Percentiles rank a stretch among this genome's conserved stretches.
Evolutionary conservation across 2,329 filamentous ascomycete species (phyloP).

Genomic region (Raffaelea albimanens): DNA sequence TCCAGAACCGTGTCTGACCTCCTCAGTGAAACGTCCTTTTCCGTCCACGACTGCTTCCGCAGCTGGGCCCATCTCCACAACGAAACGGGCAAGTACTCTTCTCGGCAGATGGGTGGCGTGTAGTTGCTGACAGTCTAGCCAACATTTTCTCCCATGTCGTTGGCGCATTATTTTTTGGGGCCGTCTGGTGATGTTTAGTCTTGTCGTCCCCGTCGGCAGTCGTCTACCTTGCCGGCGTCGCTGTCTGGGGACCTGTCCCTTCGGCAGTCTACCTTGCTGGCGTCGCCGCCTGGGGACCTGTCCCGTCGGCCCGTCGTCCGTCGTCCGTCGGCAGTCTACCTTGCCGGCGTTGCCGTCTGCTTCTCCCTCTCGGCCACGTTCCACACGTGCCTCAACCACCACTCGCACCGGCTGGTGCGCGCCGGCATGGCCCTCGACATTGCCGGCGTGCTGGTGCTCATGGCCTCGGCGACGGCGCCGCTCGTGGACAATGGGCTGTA

Average conservation of each 20-base stretch:
- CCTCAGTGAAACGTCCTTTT: slow-evolving; percentile 16
- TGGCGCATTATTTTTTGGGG: slow-evolving; percentile 29
- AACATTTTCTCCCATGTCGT: slow-evolving; percentile 37
- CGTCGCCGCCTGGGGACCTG: no score
- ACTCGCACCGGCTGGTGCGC: slow-evolving; percentile 29
- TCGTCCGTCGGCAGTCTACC: slow-evolving; percentile 14
- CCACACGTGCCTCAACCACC: slow-evolving; percentile 49
- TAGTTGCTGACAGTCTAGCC: slow-evolving; percentile 18
- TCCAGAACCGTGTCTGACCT: neutral
- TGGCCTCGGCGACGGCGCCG: slow-evolving; percentile 52
- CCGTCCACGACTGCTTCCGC: slow-evolving; percentile 14
- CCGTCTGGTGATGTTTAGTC: slow-evolving; percentile 24
- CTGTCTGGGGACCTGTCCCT: no score
- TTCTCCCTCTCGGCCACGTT: slow-evolving; percentile 38
- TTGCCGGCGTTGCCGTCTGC: slow-evolving; percentile 29
- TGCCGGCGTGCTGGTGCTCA: slow-evolving; percentile 50
- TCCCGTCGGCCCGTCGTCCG: no score
- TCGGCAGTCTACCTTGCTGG: no score
- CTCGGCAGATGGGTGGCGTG: no score
- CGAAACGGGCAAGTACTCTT: slow-evolving; percentile 15
- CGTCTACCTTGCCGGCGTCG: slow-evolving; percentile 26
- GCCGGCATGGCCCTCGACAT: slow-evolving; percentile 52
- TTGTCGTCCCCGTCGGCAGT: slow-evolving; percentile 8
- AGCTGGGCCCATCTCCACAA: slow-evolving; percentile 20
- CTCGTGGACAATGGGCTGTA: slow-evolving; percentile 47